Base-by-base conservation (phyloP, 331 rosid genomes). In the Phaseolus coccineus region DNA sequence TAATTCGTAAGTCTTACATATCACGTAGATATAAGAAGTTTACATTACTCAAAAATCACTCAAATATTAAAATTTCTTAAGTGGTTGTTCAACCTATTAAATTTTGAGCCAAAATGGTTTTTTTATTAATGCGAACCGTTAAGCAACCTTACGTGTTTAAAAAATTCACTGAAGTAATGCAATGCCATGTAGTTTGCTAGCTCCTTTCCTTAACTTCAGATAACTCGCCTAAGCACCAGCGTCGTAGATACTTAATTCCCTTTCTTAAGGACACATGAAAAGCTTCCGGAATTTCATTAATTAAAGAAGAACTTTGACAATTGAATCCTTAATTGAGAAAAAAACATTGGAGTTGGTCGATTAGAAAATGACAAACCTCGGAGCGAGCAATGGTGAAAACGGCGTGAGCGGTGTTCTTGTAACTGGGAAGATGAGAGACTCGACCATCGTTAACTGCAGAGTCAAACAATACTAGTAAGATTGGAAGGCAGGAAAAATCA, bases 401-500 rank as follows among this genome's bases (percentile, higher is more conserved):
- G 46, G 99, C 98, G 69, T 93, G 88, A 76, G 73, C 90, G 0
- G 98, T 96, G 81, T 88, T 96, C 92, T 87, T 96, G 79, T 96
- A 93, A 64, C 72, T 87, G 8, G 97, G 98, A 55, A 90, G 90
- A 82, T 82, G 86, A 55, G 87, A 85, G 51, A 81, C 77, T 84
- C 99, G 90, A 14, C 97, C 98, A 39, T 96, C 99, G 80, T 91
- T 83, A 65, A 93, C 99, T 93, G 90, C 83, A 33, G 74, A 76
- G 69, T 44, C 42, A 22, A 85, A 27, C 4, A 51, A 14, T 63
- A 30, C 71, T 30, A 50, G 33, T 55, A 16, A 68, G 27, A 53
- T 27, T 52, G 6, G 56, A 77, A 53, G 13, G 47, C 30, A 9
- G 6, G 33, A 57, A 5, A 44, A 68, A 59, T 33, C 14, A 62